Evolutionary conservation across 2,329 filamentous ascomycete genomes (phyloP), one percentile per base, ranked within the genome.

Genomic region (Hymenoscyphus fraxineus): DNA sequence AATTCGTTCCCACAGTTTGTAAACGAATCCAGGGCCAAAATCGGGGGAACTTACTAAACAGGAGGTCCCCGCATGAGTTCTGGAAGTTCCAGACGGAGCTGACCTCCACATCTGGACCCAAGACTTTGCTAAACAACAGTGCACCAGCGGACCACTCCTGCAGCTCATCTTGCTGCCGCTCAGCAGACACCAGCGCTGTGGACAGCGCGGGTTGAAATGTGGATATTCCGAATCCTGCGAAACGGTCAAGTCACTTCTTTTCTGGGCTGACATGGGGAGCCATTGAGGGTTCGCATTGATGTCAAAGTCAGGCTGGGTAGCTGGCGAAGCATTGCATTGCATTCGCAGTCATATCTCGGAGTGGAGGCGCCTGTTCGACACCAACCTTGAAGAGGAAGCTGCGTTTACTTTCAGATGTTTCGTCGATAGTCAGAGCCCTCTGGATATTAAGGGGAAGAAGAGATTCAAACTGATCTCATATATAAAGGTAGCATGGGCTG

Each of bases 101-200:
- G 59, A 35, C 51, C 64, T 65, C 62, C 68, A 66, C 66, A 67
- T 68, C 65, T 27, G 61, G 16, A 32, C 35, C 47, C 41, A 31
- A 57, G 67, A 65, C 61, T 62, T 60, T 61, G 64, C 62, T 63
- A 65, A 65, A 71, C 70, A 69, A 70, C 35, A 35, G 67, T 69
- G 67, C 67, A 66, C 66, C 68, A 63, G 59, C 59, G 57, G 60
- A 66, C 65, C 19, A 56, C 69, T 74, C 71, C 70, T 73, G 73
- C 72, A 74, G 64, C 73, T 72, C 73, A 74, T 74, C 70, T 68
- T 73, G 69, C 72, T 71, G 70, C 72, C 71, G 70, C 66, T 67
- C 56, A 63, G n/a, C 47, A 58, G 58, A 57, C 68, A 70, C 70
- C 68, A 67, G 67, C 70, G 64, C 66, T 67, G 47, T 70, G 70